Conservation (phyloP, 2,329 filamentous ascomycete genomes). For the Sphaerulina populicola region DNA sequence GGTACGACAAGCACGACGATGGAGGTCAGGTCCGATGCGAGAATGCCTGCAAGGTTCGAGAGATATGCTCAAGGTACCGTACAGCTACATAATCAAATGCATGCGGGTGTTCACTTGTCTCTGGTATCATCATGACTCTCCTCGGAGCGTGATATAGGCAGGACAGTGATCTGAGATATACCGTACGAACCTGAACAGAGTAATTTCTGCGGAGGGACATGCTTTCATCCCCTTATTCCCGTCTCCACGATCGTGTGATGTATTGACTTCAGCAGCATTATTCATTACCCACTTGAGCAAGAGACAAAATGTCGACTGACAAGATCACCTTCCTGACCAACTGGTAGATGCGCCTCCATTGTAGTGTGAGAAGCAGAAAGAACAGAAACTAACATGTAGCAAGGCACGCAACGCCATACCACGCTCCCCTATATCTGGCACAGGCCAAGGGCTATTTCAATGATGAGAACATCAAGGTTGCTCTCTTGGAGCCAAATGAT, state of each 20-base stretch:
- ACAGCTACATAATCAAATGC: constrained; percentile 27
- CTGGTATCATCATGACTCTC: constrained; percentile 10
- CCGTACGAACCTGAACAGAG: constrained; percentile 74
- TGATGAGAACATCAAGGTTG: constrained; percentile 68
- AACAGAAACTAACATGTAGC: constrained; percentile 2
- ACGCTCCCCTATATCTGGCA: constrained; percentile 67
- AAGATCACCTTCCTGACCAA: constrained; percentile 81
- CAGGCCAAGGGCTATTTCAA: constrained; percentile 68
- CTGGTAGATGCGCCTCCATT: constrained; percentile 49
- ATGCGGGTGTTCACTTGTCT: constrained; percentile 34
- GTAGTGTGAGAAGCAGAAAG: background rate
- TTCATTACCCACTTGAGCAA: constrained; percentile 35
- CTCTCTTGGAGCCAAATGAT: constrained; percentile 68
- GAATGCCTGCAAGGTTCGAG: constrained; percentile 5
- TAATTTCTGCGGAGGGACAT: constrained; percentile 82
- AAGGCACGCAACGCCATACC: constrained; percentile 75
- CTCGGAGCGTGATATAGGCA: constrained; percentile 18
- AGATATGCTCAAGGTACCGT: constrained; percentile 21
- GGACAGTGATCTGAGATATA: constrained; percentile 60
- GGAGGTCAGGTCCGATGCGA: constrained; percentile 10
- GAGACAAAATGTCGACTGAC: constrained; percentile 59
- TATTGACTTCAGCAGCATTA: constrained; percentile 33
- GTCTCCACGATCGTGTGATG: constrained; percentile 17
- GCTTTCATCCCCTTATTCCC: constrained; percentile 54
- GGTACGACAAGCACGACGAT: constrained; percentile 13